Conservation (phyloP, 1,284 basidiomycete species). For the Stereum hirsutum region DNA sequence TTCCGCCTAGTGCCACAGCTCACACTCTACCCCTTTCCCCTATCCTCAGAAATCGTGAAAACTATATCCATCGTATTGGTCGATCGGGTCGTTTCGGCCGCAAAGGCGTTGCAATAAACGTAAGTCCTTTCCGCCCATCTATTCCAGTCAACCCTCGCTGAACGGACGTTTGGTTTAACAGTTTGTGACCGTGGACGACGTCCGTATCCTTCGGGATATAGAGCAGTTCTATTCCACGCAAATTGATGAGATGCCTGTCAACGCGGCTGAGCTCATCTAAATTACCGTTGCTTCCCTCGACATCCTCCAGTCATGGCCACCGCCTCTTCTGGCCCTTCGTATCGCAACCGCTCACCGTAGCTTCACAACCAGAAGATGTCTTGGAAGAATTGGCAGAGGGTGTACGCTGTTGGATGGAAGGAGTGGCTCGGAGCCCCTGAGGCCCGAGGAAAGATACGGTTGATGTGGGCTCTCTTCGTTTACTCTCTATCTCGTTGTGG, state of each 20-base stretch:
- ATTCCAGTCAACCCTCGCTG: conserved; percentile 5
- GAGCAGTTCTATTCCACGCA: conserved; percentile 87
- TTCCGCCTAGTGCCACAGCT: no score
- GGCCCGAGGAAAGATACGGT: no score
- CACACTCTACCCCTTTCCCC: conserved; percentile 1
- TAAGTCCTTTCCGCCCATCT: conserved; percentile 24
- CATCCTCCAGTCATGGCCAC: no score
- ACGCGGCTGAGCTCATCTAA: conserved; percentile 79
- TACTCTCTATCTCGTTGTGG: no score
- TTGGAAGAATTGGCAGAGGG: no score
- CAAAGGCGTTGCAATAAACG: conserved; percentile 90
- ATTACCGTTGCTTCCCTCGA: no score
- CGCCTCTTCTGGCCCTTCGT: no score
- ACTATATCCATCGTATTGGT: conserved; percentile 98
- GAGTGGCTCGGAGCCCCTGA: no score
- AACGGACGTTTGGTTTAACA: conserved; percentile 22
- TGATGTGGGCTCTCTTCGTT: no score
- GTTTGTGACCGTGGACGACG: conserved; percentile 90
- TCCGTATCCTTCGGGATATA: conserved; percentile 88
- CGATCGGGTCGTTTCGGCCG: conserved; percentile 92
- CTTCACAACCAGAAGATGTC: no score
- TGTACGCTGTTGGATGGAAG: no score
- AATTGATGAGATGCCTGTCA: conserved; percentile 93
- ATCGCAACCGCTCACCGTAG: no score
- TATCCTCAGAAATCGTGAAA: conserved; percentile 83